phyloP scores from a whole-genome alignment of 768 basidiomycete genomes.

The Rhizopogon vulgaris region DNA sequence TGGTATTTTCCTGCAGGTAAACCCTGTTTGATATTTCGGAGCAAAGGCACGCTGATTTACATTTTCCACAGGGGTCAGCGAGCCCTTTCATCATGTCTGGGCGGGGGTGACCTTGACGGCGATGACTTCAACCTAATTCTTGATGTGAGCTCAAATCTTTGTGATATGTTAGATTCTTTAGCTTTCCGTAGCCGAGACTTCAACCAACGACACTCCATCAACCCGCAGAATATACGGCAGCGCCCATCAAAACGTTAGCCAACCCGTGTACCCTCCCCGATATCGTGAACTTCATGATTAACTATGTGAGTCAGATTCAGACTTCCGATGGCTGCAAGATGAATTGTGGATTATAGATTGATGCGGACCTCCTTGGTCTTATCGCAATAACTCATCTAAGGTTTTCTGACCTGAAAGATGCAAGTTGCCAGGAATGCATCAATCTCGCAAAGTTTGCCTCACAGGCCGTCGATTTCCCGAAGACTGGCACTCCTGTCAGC shows the following conservation, averaged over 20 bases:
- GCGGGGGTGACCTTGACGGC: constrained; percentile 69
- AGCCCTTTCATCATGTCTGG: constrained; percentile 56
- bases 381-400: constrained; percentile 60
- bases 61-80: constrained; percentile 32
- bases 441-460: constrained; percentile 52
- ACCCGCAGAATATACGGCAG: constrained; percentile 48
- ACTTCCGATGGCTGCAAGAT: background rate
- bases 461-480: constrained; percentile 42
- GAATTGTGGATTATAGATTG: background rate
- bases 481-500: constrained; percentile 33
- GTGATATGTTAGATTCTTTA: background rate
- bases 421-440: constrained; percentile 44
- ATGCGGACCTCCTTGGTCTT: constrained; percentile 49
- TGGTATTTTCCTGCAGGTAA: constrained; percentile 46
- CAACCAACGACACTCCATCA: constrained; percentile 11
- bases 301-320: constrained; percentile 43
- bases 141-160: constrained; percentile 11
- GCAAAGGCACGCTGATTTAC: background rate
- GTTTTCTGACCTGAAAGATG: constrained; percentile 50
- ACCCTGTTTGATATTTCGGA: no score
- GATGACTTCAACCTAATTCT: constrained; percentile 53
- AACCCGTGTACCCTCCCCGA: constrained; percentile 53
- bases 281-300: constrained; percentile 63
- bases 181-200: constrained; percentile 24
- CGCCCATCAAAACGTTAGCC: constrained; percentile 37